These are phyloP conservation scores for Polytrichum formosum DNA, from an alignment of 225 moss, liverwort and hornwort species.

Conservation along the genomic window DNA sequence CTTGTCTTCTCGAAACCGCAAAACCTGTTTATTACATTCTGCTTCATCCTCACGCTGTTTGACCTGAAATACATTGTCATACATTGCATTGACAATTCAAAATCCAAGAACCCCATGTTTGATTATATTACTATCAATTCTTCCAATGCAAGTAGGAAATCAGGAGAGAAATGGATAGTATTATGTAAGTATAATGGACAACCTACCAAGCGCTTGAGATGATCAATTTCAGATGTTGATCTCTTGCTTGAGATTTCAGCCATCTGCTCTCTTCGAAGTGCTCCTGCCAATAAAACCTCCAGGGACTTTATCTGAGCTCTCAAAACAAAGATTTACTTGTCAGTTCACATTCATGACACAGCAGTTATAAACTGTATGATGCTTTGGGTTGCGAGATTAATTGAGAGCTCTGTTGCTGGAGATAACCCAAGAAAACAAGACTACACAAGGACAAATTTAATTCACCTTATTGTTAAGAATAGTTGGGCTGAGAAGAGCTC, in stretches of 20 bases:
- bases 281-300: slow-evolving; percentile 72
- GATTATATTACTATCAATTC: too few species aligned
- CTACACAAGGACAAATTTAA: too few species aligned
- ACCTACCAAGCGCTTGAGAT: slow-evolving; percentile 73
- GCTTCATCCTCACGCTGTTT: slow-evolving; percentile 82
- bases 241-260: slow-evolving; percentile 57
- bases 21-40: slow-evolving; percentile 70
- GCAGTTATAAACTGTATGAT: too few species aligned
- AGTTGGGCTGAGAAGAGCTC: slow-evolving; percentile 41
- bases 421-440: too few species aligned
- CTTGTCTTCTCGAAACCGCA: slow-evolving; percentile 83
- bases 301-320: slow-evolving; percentile 54
- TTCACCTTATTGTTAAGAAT: slow-evolving; percentile 43
- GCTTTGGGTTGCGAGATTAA: too few species aligned
- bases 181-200: background rate
- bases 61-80: slow-evolving; percentile 39
- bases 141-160: too few species aligned
- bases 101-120: too few species aligned
- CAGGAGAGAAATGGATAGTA: too few species aligned
- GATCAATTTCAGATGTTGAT: slow-evolving; percentile 70
- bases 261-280: slow-evolving; percentile 76
- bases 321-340: background rate
- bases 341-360: too few species aligned
- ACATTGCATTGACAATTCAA: slow-evolving; percentile 1
- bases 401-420: too few species aligned